phyloP scores from a whole-genome alignment of 805 yeast species.

The Saccharomycopsis guyanensis region DNA sequence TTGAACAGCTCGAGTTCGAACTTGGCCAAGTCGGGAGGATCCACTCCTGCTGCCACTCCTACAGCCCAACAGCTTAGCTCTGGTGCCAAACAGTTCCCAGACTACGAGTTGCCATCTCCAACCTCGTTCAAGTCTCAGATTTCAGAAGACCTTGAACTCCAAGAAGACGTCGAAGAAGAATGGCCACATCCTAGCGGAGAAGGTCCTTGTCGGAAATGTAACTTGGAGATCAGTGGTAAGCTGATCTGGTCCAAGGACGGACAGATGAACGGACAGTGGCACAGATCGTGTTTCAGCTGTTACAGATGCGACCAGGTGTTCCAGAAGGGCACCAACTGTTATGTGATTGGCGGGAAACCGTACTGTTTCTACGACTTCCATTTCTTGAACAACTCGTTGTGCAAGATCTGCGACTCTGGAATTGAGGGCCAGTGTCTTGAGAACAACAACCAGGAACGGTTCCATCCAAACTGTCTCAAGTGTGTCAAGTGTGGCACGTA shows the following conservation, averaged over 20 bases:
- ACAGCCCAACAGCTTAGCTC: not conserved
- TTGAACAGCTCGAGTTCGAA: conserved; percentile 6
- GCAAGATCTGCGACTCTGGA: conserved; percentile 62
- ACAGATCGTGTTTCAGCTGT: conserved; percentile 78
- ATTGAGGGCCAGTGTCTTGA: conserved; percentile 91
- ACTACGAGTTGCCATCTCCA: conserved; percentile 15
- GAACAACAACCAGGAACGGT: conserved; percentile 60
- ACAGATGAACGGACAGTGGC: conserved; percentile 92
- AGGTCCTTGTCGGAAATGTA: conserved; percentile 80
- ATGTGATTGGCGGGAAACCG: conserved; percentile 72
- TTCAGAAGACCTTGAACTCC: conserved; percentile 10
- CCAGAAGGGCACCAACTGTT: conserved; percentile 56
- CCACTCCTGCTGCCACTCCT: not conserved
- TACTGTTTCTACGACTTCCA: conserved; percentile 67
- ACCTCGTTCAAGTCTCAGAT: conserved; percentile 5
- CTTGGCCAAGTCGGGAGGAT: not conserved
- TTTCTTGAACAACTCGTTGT: conserved; percentile 62
- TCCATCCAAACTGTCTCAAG: conserved; percentile 65
- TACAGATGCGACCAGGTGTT: conserved; percentile 50
- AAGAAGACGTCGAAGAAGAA: conserved; percentile 4
- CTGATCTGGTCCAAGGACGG: conserved; percentile 64
- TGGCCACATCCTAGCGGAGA: conserved; percentile 45
- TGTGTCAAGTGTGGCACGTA: conserved; percentile 52
- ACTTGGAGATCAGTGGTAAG: conserved; percentile 44
- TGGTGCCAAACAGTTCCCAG: not conserved